Percentiles rank a stretch among this genome's conserved stretches.
These are phyloP conservation scores for Coemansia sp. DNA, from an alignment of 192 early-diverging fungal species.

Conservation along the genomic window DNA sequence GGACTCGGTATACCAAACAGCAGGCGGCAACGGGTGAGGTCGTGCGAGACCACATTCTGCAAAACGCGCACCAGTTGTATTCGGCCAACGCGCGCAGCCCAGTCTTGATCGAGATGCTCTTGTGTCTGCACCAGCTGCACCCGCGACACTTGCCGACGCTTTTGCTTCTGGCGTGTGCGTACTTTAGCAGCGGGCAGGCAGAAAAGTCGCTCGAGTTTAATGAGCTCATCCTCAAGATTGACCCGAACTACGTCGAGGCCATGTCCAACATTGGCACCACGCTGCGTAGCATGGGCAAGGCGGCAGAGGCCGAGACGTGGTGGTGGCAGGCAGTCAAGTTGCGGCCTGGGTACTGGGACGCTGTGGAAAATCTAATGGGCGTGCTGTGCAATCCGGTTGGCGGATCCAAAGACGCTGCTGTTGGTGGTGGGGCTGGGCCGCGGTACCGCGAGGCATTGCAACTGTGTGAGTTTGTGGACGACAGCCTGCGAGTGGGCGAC, in stretches of 20 bases:
- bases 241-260: constrained; percentile 85
- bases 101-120: constrained; percentile 54
- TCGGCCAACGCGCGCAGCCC: constrained; percentile 55
- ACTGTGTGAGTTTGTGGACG: constrained; percentile 78
- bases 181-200: constrained; percentile 74
- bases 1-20: constrained; percentile 31
- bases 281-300: constrained; percentile 71
- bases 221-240: constrained; percentile 72
- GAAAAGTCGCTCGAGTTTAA: constrained; percentile 77
- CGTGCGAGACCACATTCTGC: constrained; percentile 59
- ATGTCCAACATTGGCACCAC: constrained; percentile 92
- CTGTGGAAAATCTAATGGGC: constrained; percentile 81
- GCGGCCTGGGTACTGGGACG: constrained; percentile 90
- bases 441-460: constrained; percentile 76
- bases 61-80: constrained; percentile 64
- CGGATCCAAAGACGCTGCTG: not conserved
- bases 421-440: constrained; percentile 24
- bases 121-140: constrained; percentile 52
- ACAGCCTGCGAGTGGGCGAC: constrained; percentile 47
- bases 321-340: constrained; percentile 81
- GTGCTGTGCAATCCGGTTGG: constrained; percentile 59
- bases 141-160: constrained; percentile 76
- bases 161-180: constrained; percentile 81
- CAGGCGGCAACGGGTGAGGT: constrained; percentile 23
- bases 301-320: constrained; percentile 72